phyloP scores from a whole-genome alignment of 2,329 filamentous ascomycete species.

The Orbilia quercus region DNA sequence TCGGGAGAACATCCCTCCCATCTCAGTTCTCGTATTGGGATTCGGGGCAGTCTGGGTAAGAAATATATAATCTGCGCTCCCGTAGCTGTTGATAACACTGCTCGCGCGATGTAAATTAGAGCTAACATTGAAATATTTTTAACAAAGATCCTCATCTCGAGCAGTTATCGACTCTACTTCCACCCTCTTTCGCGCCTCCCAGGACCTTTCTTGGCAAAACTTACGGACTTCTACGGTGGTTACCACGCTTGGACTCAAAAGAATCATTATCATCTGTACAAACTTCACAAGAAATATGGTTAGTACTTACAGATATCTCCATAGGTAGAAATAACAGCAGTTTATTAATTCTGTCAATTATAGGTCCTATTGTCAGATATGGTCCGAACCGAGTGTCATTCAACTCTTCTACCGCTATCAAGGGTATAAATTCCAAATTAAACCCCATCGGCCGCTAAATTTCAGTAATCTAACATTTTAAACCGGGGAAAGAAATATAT shows the following conservation, averaged over 20 bases:
- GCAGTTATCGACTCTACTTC: slow-evolving; percentile 70
- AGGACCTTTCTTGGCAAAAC: slow-evolving; percentile 72
- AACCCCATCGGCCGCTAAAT: neutral
- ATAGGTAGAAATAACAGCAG: too few relatives aligned
- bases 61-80: neutral
- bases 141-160: slow-evolving; percentile 13
- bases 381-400: slow-evolving; percentile 70
- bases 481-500: slow-evolving; percentile 62
- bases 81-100: neutral
- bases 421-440: slow-evolving; percentile 63
- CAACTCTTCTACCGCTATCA: slow-evolving; percentile 76
- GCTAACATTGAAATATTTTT: neutral
- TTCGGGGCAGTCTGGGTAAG: slow-evolving; percentile 13
- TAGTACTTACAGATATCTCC: too few relatives aligned
- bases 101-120: neutral
- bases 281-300: slow-evolving; percentile 78
- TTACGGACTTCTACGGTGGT: slow-evolving; percentile 70
- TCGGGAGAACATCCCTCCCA: slow-evolving; percentile 13
- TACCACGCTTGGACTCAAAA: slow-evolving; percentile 81
- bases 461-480: slow-evolving; percentile 9
- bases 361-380: slow-evolving; percentile 63
- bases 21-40: slow-evolving; percentile 3
- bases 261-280: slow-evolving; percentile 78
- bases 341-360: neutral
- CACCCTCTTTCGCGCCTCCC: slow-evolving; percentile 75